These are phyloP conservation scores for Colletotrichum sp. DNA, from an alignment of 2,329 filamentous ascomycete species.

Conservation along the genomic window DNA sequence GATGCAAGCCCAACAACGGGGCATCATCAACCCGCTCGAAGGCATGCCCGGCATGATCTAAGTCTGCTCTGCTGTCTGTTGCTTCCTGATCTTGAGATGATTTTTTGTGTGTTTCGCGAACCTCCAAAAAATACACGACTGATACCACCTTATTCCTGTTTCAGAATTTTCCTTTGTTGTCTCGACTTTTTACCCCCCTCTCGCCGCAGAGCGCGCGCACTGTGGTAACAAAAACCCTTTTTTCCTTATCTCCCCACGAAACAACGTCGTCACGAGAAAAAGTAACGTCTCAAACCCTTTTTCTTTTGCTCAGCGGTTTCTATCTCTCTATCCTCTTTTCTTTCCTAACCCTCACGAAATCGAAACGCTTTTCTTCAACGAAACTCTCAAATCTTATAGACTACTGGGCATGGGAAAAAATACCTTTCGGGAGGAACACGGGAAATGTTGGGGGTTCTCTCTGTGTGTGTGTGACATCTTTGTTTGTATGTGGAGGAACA, in stretches of 20 bases:
- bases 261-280: slow-evolving; percentile 15
- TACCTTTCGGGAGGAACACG: background rate
- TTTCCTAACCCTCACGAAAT: background rate
- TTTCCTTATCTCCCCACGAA: background rate
- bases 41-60: slow-evolving; percentile 24
- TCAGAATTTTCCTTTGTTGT: slow-evolving; percentile 15
- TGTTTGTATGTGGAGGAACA: background rate
- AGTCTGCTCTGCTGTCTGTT: background rate
- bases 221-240: background rate
- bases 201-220: slow-evolving; percentile 17
- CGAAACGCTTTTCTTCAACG: background rate
- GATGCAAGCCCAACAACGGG: background rate
- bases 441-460: background rate
- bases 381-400: background rate
- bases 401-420: slow-evolving; percentile 5
- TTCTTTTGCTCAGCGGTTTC: background rate
- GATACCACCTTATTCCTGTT: slow-evolving; percentile 14
- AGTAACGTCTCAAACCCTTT: background rate
- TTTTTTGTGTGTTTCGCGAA: background rate
- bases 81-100: background rate
- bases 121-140: slow-evolving; percentile 2
- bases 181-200: background rate
- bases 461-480: background rate
- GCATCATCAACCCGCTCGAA: slow-evolving; percentile 16
- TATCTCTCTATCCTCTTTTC: background rate